Base-by-base conservation (phyloP, 164 flowering plant species). In the Chloranthus sessilifolius region DNA sequence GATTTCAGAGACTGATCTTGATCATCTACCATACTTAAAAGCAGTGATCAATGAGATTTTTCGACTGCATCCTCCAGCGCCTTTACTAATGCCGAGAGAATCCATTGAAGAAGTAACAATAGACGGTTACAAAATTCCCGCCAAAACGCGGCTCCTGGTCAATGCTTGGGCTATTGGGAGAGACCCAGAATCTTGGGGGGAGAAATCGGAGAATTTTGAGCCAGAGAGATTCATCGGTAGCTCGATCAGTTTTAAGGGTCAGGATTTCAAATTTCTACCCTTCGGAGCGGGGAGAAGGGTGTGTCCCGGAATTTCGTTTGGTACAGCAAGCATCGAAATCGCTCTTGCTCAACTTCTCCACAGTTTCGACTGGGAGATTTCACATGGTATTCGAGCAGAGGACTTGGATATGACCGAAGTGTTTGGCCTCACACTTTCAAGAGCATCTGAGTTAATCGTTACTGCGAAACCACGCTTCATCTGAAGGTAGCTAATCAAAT, bases 131-230 rank as follows among this genome's bases (percentile, higher is more conserved):
- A 42, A 55, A 7, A 65, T 78, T 42, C 77, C 81, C 4, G 68
- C 76, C 14, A 65, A 61, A 39, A 74, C 87, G 24, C 59, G 75
- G 24, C 6, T 78, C 31, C 47, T 70, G 23, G 58, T 76, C 21
- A 80, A 77, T 67, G 80, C 69, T 0, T 72, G 78, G 82, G 78
- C 77, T 15, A 63, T 77, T 9, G 78, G 80, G 47, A 73, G 79
- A 50, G 77, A 77, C 52, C 65, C 74, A 26, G 55, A 47, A 26
- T 23, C 44, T 0, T 80, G 85, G 67, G n/a, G n/a, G n/a, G 50
- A 71, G 43, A 43, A 76, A 34, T 77, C 82, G 3, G 70, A 71
- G 1, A 15, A 3, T 11, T 76, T 77, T 41, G 35, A 66, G 12
- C 85, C 88, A 8, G 81, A 77, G 34, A 67, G 88, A 47, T 82